phyloP scores from a whole-genome alignment of 2,329 filamentous ascomycete genomes.

The Aspergillus pseudonomiae region DNA sequence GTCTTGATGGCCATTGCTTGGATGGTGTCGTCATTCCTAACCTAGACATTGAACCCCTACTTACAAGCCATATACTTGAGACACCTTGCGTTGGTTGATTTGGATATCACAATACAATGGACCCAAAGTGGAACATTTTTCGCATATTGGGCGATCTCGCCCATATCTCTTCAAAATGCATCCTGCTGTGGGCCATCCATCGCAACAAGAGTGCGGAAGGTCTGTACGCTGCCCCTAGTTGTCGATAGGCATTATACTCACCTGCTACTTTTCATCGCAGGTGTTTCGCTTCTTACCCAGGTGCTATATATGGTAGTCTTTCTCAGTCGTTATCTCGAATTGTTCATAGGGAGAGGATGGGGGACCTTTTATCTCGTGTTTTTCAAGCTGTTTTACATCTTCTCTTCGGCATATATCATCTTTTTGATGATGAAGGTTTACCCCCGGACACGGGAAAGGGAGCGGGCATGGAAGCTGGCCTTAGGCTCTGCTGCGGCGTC shows the following conservation, averaged over 20 bases:
- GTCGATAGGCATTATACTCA: constrained; percentile 3
- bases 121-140: constrained; percentile 53
- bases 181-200: constrained; percentile 89
- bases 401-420: constrained; percentile 82
- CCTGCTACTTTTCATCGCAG: constrained; percentile 44
- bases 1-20: neutral
- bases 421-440: constrained; percentile 84
- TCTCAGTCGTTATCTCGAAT: constrained; percentile 80
- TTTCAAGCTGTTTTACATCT: constrained; percentile 88
- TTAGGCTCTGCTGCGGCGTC: constrained; percentile 68
- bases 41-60: neutral
- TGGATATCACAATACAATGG: constrained; percentile 14
- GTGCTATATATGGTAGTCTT: constrained; percentile 86
- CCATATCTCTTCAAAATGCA: constrained; percentile 83
- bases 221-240: constrained; percentile 34
- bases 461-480: constrained; percentile 92
- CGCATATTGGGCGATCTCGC: constrained; percentile 81
- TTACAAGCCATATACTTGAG: neutral
- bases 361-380: constrained; percentile 68
- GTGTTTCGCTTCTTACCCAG: constrained; percentile 88
- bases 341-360: constrained; percentile 59
- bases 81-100: neutral
- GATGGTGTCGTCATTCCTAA: neutral
- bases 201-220: constrained; percentile 84
- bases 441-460: constrained; percentile 83